Conservation (phyloP, 2,329 filamentous ascomycete species). For the Cladosporium sp. region DNA sequence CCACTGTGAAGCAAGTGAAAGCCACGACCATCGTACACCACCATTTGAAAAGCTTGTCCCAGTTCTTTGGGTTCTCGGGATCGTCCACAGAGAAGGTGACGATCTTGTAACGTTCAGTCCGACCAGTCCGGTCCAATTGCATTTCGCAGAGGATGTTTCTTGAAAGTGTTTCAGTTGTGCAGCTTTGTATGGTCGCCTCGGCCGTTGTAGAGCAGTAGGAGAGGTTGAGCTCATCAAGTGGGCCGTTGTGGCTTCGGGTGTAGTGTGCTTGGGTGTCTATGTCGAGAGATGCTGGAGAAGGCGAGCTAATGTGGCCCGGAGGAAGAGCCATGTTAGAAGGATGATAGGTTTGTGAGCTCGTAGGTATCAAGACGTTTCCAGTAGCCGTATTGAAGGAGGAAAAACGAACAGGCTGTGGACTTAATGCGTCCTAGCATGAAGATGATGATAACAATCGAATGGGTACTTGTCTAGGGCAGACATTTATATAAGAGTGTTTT, state of each 20-base stretch:
- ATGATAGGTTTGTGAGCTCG: background rate
- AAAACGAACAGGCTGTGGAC: too few relatives aligned
- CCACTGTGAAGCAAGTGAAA: slow-evolving; percentile 50
- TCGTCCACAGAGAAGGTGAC: slow-evolving; percentile 68
- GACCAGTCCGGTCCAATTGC: slow-evolving; percentile 31
- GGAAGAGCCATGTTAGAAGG: background rate
- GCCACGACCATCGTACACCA: slow-evolving; percentile 76
- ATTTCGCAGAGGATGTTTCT: slow-evolving; percentile 30
- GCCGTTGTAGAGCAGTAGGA: slow-evolving; percentile 29
- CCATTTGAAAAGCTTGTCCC: slow-evolving; percentile 36
- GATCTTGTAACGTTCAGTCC: slow-evolving; percentile 55
- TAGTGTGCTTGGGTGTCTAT: background rate
- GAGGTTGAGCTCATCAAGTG: slow-evolving; percentile 26
- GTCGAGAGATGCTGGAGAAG: background rate
- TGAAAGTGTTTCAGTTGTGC: slow-evolving; percentile 30
- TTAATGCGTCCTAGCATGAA: background rate
- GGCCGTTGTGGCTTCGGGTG: background rate
- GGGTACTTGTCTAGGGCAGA: background rate
- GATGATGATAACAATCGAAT: too few relatives aligned
- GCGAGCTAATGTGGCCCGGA: background rate
- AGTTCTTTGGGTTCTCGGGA: slow-evolving; percentile 37
- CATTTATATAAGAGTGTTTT: background rate
- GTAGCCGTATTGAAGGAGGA: slow-evolving; percentile 2
- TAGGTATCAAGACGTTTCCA: slow-evolving; percentile 8
- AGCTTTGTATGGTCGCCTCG: slow-evolving; percentile 33